Evolutionary conservation across 2,329 filamentous ascomycete genomes (phyloP).

Genomic region (Sclerotinia nivalis): DNA sequence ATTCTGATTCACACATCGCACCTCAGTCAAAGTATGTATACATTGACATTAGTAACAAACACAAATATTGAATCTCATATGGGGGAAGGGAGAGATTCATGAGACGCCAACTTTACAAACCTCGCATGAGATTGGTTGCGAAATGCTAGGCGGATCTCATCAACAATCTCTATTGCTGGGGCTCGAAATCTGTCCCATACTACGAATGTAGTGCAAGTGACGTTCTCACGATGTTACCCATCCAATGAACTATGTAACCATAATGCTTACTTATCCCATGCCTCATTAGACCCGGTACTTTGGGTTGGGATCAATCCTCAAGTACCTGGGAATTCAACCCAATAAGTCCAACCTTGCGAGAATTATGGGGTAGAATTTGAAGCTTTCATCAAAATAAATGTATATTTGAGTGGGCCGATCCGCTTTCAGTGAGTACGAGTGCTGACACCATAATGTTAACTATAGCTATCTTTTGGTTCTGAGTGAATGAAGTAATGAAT

Average conservation of each 20-base stretch:
- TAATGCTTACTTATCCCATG: neutral
- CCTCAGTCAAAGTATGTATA: neutral
- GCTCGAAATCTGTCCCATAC: slow-evolving; percentile 7
- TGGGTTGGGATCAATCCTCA: neutral
- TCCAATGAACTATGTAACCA: neutral
- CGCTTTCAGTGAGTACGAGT: neutral
- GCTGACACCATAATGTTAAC: too few species aligned
- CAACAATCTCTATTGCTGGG: neutral
- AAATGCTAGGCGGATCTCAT: slow-evolving; percentile 8
- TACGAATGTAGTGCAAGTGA: slow-evolving; percentile 7
- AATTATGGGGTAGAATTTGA: neutral
- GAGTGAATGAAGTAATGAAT: neutral
- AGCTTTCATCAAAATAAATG: neutral
- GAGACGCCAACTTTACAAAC: neutral
- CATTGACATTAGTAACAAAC: slow-evolving; percentile 8
- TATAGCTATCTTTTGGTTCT: too few species aligned
- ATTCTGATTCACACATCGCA: neutral
- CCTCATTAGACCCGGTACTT: slow-evolving; percentile 4
- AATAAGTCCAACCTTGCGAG: slow-evolving; percentile 17
- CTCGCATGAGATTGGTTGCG: neutral
- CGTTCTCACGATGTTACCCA: slow-evolving; percentile 8
- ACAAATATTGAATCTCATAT: neutral
- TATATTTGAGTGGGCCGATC: neutral
- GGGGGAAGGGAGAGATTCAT: slow-evolving; percentile 1
- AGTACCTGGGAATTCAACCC: neutral